A percentile compares a stretch with the other conserved stretches of the same genome.
Conservation (phyloP, 345 rosid species). For the Citrus hindsii region DNA sequence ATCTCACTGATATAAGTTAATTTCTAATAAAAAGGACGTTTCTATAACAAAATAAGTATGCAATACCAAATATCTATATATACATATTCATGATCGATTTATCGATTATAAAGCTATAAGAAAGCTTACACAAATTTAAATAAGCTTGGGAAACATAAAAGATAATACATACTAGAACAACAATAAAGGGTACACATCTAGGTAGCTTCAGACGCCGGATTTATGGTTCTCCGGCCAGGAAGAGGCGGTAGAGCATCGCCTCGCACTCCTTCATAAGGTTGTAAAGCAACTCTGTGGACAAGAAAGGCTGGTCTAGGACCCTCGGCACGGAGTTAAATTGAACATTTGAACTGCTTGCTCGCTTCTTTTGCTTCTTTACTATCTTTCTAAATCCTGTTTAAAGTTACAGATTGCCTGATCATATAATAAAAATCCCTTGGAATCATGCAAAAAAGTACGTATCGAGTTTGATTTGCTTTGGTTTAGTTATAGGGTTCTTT, state of each 20-base stretch:
- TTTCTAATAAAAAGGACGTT: too few species aligned
- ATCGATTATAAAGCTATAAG: neutral
- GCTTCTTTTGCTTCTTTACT: constrained; percentile 51
- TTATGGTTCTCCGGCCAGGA: constrained; percentile 8
- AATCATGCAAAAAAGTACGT: too few species aligned
- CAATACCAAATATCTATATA: too few species aligned
- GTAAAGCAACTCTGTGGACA: constrained; percentile 41
- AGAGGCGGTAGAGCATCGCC: constrained; percentile 29
- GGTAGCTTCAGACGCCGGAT: neutral
- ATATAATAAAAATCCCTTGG: too few species aligned
- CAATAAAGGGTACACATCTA: neutral
- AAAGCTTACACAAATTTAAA: neutral
- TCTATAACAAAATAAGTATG: too few species aligned
- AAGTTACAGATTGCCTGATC: neutral
- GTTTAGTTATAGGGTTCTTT: too few species aligned
- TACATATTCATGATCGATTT: too few species aligned
- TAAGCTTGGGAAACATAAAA: neutral
- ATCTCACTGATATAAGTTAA: neutral
- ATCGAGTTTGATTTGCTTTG: too few species aligned
- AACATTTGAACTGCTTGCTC: constrained; percentile 21
- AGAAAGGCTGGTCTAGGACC: constrained; percentile 37
- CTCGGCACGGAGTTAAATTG: constrained; percentile 23
- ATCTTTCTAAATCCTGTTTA: constrained; percentile 38
- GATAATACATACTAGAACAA: too few species aligned
- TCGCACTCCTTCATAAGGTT: constrained; percentile 35